These are phyloP conservation scores for Saturnispora saitoi DNA, from an alignment of 805 yeast species.

Conservation along the genomic window DNA sequence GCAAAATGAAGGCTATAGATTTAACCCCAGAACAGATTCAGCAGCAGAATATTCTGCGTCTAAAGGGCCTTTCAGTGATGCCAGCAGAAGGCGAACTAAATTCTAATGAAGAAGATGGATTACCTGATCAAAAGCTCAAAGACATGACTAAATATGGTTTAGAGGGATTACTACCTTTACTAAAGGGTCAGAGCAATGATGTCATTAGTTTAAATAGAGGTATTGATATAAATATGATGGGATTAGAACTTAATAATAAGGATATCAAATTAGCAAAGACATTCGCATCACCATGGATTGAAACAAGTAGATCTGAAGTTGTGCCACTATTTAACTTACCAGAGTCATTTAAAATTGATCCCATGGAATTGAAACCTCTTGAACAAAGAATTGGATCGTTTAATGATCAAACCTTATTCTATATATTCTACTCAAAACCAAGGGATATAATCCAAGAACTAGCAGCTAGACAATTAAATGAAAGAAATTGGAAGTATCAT, in stretches of 20 bases:
- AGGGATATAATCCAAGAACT: conserved; percentile 88
- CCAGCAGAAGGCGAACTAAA: conserved; percentile 5
- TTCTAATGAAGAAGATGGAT: conserved; percentile 11
- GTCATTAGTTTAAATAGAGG: conserved; percentile 65
- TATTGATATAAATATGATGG: conserved; percentile 59
- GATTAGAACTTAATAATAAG: conserved; percentile 46
- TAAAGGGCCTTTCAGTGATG: conserved; percentile 11
- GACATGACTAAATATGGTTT: conserved; percentile 62
- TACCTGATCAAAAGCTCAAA: neutral
- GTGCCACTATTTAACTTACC: conserved; percentile 77
- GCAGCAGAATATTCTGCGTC: conserved; percentile 13
- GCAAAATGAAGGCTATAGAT: neutral
- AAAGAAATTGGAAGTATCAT: conserved; percentile 95
- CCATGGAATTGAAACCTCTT: conserved; percentile 18
- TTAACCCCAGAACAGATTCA: conserved; percentile 14
- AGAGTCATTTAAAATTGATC: conserved; percentile 33
- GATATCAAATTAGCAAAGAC: conserved; percentile 42
- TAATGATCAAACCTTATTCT: conserved; percentile 87
- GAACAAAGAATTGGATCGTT: conserved; percentile 46
- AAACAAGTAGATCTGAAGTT: conserved; percentile 81
- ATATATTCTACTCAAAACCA: conserved; percentile 88
- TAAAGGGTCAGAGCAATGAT: conserved; percentile 55
- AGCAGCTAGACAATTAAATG: conserved; percentile 83
- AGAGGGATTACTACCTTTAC: conserved; percentile 50
- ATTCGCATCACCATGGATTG: conserved; percentile 92